Evolutionary conservation across 163 green algal species (phyloP), one percentile per base, ranked within the genome.

Genomic region (Scenedesmus sp.): DNA sequence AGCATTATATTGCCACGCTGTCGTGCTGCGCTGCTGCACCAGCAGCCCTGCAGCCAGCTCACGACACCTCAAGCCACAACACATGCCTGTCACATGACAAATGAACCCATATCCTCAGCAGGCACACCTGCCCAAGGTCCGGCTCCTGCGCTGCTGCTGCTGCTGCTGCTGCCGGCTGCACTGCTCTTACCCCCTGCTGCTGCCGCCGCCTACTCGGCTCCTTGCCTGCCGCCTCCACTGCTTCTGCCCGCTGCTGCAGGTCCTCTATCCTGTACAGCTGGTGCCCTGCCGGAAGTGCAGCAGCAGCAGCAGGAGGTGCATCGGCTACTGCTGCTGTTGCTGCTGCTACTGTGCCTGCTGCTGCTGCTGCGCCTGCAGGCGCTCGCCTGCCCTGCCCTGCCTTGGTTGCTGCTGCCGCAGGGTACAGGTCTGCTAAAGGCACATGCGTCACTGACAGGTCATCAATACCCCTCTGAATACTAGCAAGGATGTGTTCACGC

Each of bases 201-300:
- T 20, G 81, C 52, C 81, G 52, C 81, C 54, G 34, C 34, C 34
- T 46, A 46, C 34, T 46, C 34, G 34, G 34, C 34, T 46, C 34
- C 34, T 46, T 46, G 34, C 34, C 23, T 12, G 56, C 10, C 23
- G 64, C 26, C 20, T 20, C 46, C 54, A 46, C 66, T 57, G 15
- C 86, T 16, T 55, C 34, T n/a, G 66, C 66, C 4, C n/a, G 86
- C 66, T 67, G 64, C 66, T 90, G 34, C 23, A 90, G 86, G 2
- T 90, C 34, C 86, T 84, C 66, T 67, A 90, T 73, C 9, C 34
- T 55, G 66, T 90, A 90, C 54, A 90, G 55, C 23, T 84, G 77
- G 15, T 85, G 77, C n/a, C 9, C 13, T 10, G 12, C 12, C 3
- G 46, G 15, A 76, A 26, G 16, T 3, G 3, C 77, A 85, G 77